Evolutionary conservation across 192 early-diverging fungal genomes (phyloP), one percentile per base, ranked within the genome.

Genomic region (Coemansia sp.): DNA sequence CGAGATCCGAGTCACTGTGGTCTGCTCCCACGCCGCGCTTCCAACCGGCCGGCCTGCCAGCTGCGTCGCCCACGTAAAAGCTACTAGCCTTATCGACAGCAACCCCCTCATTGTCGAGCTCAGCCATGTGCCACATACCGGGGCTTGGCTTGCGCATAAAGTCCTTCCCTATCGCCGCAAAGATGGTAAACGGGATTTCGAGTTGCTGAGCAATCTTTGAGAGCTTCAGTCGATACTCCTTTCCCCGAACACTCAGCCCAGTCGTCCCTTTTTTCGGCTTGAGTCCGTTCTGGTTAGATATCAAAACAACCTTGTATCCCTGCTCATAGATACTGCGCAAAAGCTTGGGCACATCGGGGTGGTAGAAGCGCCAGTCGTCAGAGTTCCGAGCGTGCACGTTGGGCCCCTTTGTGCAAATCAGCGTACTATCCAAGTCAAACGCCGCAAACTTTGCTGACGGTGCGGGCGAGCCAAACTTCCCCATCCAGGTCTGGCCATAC

Each of bases 1-100:
- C 95, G 73, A 87, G 67, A 73, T 98, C 96, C 2, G 85, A 87
- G 71, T 92, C 92, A n/a, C 90, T 84, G 75, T 89, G 89, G 61
- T 98, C 96, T 61, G 86, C 87, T 21, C 77, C 72, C 1, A 63
- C 72, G 4, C 85, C 86, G 0, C 45, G 62, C 62, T 85, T 86
- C 89, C 90, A 91, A n/a, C 79, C 84, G 2, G 60, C 78, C 0
- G 77, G 73, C 36, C 96, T 70, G 1, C 96, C 95, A n/a, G 94
- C 94, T 3, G 95, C 96, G 77, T 98, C 96, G 23, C 96, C 96
- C 4, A 94, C 90, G 82, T 87, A 98, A 48, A 94, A 95, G 64
- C 89, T 90, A 3, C 69, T 55, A 7, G 42, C 45, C 37, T 53
- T 62, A 63, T 94, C 92, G 67, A 87, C 48, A 9, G 51, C 65